Evolutionary conservation across 2,329 filamentous ascomycete genomes (phyloP).

Genomic region (Sphaerostilbella broomeana): DNA sequence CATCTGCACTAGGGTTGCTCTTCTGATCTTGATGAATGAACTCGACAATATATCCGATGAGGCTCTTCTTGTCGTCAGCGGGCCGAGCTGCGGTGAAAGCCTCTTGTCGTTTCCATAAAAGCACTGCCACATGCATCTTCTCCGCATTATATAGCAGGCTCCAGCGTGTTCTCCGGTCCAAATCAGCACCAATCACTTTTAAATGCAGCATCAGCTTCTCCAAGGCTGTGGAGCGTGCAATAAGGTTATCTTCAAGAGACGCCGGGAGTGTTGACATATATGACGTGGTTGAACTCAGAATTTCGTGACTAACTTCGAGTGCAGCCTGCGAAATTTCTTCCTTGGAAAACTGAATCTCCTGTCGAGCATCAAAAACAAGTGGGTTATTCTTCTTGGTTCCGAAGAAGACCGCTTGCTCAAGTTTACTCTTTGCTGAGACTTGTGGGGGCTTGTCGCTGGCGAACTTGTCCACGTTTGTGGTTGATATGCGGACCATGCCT

Average conservation of each 20-base stretch:
- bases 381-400: slow-evolving; percentile 75
- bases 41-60: slow-evolving; percentile 68
- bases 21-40: slow-evolving; percentile 73
- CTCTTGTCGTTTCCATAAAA: slow-evolving; percentile 78
- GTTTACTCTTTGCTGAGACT: slow-evolving; percentile 77
- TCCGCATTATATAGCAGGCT: slow-evolving; percentile 82
- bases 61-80: slow-evolving; percentile 56
- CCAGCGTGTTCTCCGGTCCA: slow-evolving; percentile 69
- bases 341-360: slow-evolving; percentile 58
- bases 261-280: slow-evolving; percentile 67
- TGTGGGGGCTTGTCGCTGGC: slow-evolving; percentile 50
- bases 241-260: slow-evolving; percentile 75
- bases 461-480: slow-evolving; percentile 54
- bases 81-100: slow-evolving; percentile 54
- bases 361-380: slow-evolving; percentile 70
- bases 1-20: slow-evolving; percentile 55
- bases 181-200: slow-evolving; percentile 53
- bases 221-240: slow-evolving; percentile 64
- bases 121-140: slow-evolving; percentile 72
- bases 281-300: slow-evolving; percentile 68
- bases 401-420: slow-evolving; percentile 94
- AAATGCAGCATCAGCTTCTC: slow-evolving; percentile 69
- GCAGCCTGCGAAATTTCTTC: slow-evolving; percentile 72
- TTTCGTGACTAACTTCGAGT: slow-evolving; percentile 69
- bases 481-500: slow-evolving; percentile 53